Evolutionary conservation across 176 grass and related monocot genomes (phyloP), one percentile per base, ranked within the genome.

Genomic region (Avena sativa): DNA sequence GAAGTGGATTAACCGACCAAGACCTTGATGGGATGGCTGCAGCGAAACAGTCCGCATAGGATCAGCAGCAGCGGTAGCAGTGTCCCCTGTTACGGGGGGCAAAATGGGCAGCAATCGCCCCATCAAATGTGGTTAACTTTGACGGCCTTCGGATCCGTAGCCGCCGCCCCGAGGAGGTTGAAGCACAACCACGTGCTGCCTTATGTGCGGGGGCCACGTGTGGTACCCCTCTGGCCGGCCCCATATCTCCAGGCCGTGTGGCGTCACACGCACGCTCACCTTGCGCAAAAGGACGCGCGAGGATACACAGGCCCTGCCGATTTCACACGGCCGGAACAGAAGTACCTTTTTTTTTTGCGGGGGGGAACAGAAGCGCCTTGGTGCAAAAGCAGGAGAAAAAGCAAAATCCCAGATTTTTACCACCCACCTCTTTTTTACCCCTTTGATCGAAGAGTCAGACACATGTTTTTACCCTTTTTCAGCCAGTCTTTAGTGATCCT

Each of bases 121-220:
- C 44, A 80, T 82, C 16, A 86, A 93, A 95, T 91, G 68, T 14
- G 50, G 79, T 91, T 90, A 85, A 84, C 43, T 85, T 90, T 85
- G 87, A 96, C 91, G 87, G 89, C 68, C 73, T 73, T 84, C 21
- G 86, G 84, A 80, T 84, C 89, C 91, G 87, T n/a, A 89, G 61
- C 73, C 89, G 89, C 82, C 91, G 91, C 79, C 67, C 84, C 46
- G 71, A 21, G 5, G 71, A 28, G 12, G 0, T 51, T 51, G 79
- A 52, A 66, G 50, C 76, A 71, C 19, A 25, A 80, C 86, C 91
- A 95, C 83, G 86, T 95, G 91, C 81, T 82, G 79, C 13, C 58
- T 44, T 76, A 62, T 86, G 56, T 67, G 44, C 4, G 61, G 5
- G 43, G 51, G 58, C 74, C 92, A 91, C 83, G 86, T 91, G 82